Conservation (phyloP, 495 filamentous ascomycete genomes). For the Venustampulla echinocandica region DNA sequence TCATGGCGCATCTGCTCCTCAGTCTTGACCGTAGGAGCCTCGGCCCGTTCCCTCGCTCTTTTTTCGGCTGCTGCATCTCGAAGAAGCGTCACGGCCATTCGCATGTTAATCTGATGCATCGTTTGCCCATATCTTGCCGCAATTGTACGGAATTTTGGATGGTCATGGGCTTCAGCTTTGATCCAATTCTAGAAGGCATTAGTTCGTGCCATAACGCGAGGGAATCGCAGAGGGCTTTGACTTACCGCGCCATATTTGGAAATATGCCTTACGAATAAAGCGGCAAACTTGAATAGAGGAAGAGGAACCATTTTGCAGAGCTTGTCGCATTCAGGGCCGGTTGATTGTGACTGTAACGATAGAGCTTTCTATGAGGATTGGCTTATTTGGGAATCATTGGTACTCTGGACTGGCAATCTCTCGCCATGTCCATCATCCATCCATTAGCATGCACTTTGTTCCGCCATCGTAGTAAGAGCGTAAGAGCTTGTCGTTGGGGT, state of each 20-base stretch:
- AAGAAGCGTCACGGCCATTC: slow-evolving; percentile 72
- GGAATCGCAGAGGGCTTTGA: neutral
- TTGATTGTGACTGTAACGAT: neutral
- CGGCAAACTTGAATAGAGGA: slow-evolving; percentile 37
- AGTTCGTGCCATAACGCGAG: slow-evolving; percentile 8
- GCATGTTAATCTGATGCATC: slow-evolving; percentile 92
- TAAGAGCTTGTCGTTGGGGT: no score
- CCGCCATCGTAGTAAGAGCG: no score
- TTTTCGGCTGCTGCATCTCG: slow-evolving; percentile 62
- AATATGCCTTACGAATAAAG: slow-evolving; percentile 43
- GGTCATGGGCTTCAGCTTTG: slow-evolving; percentile 89
- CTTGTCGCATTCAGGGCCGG: neutral
- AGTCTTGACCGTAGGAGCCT: slow-evolving; percentile 72
- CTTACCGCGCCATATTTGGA: slow-evolving; percentile 54
- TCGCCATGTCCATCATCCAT: neutral
- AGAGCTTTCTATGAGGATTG: no score
- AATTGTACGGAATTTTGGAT: slow-evolving; percentile 77
- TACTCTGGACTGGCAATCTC: neutral
- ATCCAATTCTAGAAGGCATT: slow-evolving; percentile 64
- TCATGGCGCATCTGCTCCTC: slow-evolving; percentile 61
- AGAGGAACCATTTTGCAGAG: slow-evolving; percentile 40
- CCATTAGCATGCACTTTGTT: neutral
- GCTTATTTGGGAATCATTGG: neutral
- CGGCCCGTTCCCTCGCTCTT: slow-evolving; percentile 53
- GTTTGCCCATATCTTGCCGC: slow-evolving; percentile 61